phyloP scores from a whole-genome alignment of 371 early-diverging fungal species.

The Rhizopus stolonifer region DNA sequence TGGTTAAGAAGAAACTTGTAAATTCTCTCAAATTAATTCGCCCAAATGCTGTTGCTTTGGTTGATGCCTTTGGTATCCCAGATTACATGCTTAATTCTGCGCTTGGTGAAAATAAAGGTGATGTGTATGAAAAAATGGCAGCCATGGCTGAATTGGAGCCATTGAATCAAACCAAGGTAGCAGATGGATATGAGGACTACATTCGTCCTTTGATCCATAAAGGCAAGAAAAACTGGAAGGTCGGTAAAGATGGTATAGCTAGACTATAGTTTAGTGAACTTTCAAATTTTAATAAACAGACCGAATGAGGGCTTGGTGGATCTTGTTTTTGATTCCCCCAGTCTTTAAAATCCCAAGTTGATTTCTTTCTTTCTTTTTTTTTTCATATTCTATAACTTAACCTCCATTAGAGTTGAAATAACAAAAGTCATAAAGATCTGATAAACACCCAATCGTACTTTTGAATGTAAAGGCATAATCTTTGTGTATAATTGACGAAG shows the following conservation, averaged over 20 bases:
- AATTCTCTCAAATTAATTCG: constrained; percentile 55
- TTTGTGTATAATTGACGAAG: too few species aligned
- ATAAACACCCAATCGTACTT: too few species aligned
- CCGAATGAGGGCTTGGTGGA: too few species aligned
- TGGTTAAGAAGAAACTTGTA: constrained; percentile 49
- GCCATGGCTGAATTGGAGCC: constrained; percentile 70
- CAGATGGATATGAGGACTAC: constrained; percentile 55
- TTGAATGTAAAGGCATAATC: too few species aligned
- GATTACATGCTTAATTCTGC: constrained; percentile 73
- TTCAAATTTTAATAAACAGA: too few species aligned
- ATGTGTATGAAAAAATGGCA: constrained; percentile 70
- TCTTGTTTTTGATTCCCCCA: too few species aligned
- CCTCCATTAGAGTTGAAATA: too few species aligned
- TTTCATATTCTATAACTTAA: too few species aligned
- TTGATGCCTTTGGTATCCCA: constrained; percentile 72
- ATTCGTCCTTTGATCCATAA: constrained; percentile 52
- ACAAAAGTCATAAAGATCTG: too few species aligned
- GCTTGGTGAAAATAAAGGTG: constrained; percentile 68
- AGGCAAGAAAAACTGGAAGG: constrained; percentile 36
- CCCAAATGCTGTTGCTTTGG: constrained; percentile 69
- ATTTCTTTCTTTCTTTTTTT: too few species aligned
- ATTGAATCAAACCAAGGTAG: constrained; percentile 51
- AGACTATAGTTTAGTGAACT: constrained; percentile 38
- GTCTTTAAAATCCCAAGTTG: too few species aligned
- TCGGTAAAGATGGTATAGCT: constrained; percentile 34